A percentile compares a stretch with the other conserved stretches of the same genome.
phyloP scores from a whole-genome alignment of 2,329 filamentous ascomycete species.

The Botryosphaeria dothidea region DNA sequence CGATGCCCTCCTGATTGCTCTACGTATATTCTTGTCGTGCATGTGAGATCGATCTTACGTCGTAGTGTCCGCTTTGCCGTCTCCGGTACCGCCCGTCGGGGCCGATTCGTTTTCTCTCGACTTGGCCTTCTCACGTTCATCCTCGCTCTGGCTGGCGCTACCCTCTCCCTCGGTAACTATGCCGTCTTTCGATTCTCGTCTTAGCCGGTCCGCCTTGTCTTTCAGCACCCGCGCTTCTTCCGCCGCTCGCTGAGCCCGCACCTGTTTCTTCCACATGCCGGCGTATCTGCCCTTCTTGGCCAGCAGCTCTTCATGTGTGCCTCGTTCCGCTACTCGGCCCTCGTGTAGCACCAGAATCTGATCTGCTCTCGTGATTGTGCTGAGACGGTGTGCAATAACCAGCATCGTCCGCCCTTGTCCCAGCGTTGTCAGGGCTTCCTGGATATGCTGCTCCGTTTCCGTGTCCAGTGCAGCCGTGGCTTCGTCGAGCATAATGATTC shows the following conservation, averaged over 20 bases:
- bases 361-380: conserved; percentile 57
- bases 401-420: conserved; percentile 87
- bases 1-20: neutral
- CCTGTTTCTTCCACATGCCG: conserved; percentile 56
- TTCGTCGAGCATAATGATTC: conserved; percentile 90
- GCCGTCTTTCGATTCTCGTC: conserved; percentile 50
- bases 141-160: conserved; percentile 38
- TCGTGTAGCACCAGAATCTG: conserved; percentile 58
- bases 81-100: neutral
- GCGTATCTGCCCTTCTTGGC: conserved; percentile 49
- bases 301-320: conserved; percentile 53
- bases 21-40: conserved; percentile 13
- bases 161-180: conserved; percentile 40
- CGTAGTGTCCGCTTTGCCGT: neutral
- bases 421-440: conserved; percentile 78
- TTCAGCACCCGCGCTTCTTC: conserved; percentile 52
- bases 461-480: conserved; percentile 90
- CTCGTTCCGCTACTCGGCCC: conserved; percentile 53
- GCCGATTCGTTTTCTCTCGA: conserved; percentile 10
- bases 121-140: conserved; percentile 29
- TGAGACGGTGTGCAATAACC: conserved; percentile 78
- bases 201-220: conserved; percentile 51
- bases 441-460: conserved; percentile 90
- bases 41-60: neutral
- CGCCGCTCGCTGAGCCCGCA: conserved; percentile 50